Evolutionary conservation across 371 early-diverging fungal genomes (phyloP).

Genomic region (Coemansia sp.): DNA sequence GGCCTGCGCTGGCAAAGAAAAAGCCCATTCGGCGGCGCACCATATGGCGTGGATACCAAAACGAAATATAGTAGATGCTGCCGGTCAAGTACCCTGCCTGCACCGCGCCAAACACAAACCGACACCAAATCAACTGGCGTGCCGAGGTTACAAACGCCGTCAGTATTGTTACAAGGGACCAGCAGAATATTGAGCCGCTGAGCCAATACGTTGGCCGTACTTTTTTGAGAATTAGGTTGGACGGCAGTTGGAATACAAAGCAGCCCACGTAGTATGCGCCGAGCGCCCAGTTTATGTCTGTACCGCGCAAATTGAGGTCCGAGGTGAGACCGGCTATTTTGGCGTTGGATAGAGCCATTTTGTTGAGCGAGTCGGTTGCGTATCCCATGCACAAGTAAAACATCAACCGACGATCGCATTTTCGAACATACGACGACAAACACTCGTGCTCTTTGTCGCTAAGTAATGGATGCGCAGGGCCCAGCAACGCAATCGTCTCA

Average conservation of each 20-base stretch:
- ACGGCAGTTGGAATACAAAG: conserved; percentile 65
- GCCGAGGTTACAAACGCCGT: conserved; percentile 58
- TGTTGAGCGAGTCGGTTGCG: conserved; percentile 44
- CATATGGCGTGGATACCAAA: conserved; percentile 47
- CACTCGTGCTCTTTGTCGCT: conserved; percentile 17
- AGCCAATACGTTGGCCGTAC: conserved; percentile 58
- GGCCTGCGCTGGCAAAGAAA: conserved; percentile 48
- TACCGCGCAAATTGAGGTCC: conserved; percentile 54
- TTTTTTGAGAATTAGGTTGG: conserved; percentile 60
- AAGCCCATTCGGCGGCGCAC: conserved; percentile 45
- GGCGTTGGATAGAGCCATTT: conserved; percentile 46
- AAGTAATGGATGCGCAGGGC: not conserved
- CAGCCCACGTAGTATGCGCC: conserved; percentile 74
- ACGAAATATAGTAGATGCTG: conserved; percentile 44
- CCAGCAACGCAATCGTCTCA: not conserved
- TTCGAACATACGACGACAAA: conserved; percentile 23
- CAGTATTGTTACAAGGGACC: conserved; percentile 57
- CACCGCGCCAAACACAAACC: conserved; percentile 58
- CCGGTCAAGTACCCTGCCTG: conserved; percentile 66
- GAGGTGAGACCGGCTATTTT: conserved; percentile 51
- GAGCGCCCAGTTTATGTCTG: conserved; percentile 62
- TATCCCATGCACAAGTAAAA: conserved; percentile 42
- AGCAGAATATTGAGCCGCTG: conserved; percentile 54
- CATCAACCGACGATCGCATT: conserved; percentile 43
- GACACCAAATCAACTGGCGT: conserved; percentile 51